phyloP scores from a whole-genome alignment of 768 basidiomycete genomes.

The Tricholomella constricta region DNA sequence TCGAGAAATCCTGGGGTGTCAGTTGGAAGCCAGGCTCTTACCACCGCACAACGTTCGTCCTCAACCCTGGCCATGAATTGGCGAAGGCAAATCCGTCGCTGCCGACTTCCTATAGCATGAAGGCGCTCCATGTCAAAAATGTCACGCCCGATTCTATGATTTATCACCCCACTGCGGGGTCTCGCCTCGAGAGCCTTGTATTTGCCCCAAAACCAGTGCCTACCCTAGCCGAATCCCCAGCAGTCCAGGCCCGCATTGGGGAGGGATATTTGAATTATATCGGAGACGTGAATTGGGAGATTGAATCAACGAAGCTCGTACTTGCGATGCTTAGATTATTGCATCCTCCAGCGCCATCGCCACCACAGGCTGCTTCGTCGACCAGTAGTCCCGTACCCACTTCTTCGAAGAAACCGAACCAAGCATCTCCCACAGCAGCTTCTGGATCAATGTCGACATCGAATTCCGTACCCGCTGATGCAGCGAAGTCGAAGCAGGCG shows the following conservation, averaged over 20 bases:
- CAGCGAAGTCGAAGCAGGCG: neutral
- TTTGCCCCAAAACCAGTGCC: conserved; percentile 20
- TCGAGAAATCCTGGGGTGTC: conserved; percentile 34
- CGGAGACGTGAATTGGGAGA: conserved; percentile 36
- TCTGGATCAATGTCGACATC: neutral
- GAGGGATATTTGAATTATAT: conserved; percentile 41
- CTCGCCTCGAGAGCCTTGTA: conserved; percentile 27
- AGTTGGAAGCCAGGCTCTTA: conserved; percentile 42
- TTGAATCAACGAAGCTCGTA: conserved; percentile 26
- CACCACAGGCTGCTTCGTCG: neutral
- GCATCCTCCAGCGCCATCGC: conserved; percentile 1
- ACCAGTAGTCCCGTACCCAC: neutral
- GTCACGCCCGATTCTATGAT: conserved; percentile 31
- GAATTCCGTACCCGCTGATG: neutral
- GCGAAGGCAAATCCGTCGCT: conserved; percentile 32
- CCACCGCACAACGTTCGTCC: conserved; percentile 37
- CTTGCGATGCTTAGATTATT: conserved; percentile 37
- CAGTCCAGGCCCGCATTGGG: conserved; percentile 30
- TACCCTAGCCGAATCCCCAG: conserved; percentile 20
- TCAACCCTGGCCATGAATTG: conserved; percentile 32
- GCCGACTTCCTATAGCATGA: conserved; percentile 40
- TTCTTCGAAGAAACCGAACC: neutral
- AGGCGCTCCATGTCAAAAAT: conserved; percentile 37
- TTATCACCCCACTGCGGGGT: conserved; percentile 29
- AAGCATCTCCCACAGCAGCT: neutral